Evolutionary conservation across 768 basidiomycete species (phyloP).

Genomic region (Lentinula edodes): DNA sequence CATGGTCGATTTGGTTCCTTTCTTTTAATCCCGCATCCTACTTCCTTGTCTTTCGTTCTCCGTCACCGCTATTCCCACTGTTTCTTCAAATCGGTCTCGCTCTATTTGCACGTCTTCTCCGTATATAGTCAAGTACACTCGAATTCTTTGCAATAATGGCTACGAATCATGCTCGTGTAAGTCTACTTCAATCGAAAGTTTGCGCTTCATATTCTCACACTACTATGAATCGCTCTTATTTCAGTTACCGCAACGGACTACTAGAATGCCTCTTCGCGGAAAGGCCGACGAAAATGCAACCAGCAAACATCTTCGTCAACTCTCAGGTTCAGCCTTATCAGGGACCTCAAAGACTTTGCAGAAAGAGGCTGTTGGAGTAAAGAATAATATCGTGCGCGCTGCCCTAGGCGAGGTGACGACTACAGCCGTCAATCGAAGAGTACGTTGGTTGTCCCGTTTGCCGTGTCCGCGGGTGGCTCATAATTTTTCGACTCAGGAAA

Average conservation of each 20-base stretch:
- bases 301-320: constrained; percentile 59
- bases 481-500: constrained; percentile 31
- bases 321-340: constrained; percentile 40
- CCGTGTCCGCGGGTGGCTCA: neutral
- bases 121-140: constrained; percentile 24
- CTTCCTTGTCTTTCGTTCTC: constrained; percentile 10
- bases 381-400: constrained; percentile 51
- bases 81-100: constrained; percentile 14
- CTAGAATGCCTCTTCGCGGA: constrained; percentile 57
- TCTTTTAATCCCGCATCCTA: constrained; percentile 12
- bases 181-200: constrained; percentile 16
- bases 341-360: constrained; percentile 47
- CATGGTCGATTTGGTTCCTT: constrained; percentile 27
- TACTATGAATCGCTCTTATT: neutral
- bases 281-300: constrained; percentile 79
- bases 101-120: constrained; percentile 23
- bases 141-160: constrained; percentile 35
- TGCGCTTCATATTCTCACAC: constrained; percentile 6
- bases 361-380: constrained; percentile 41
- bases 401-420: constrained; percentile 81
- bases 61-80: constrained; percentile 20
- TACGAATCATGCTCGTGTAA: constrained; percentile 57
- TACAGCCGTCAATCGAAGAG: constrained; percentile 73
- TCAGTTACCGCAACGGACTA: constrained; percentile 63
- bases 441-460: constrained; percentile 24